Evolutionary conservation across 2,329 filamentous ascomycete species (phyloP).

Genomic region (Pestalotiopsis sp.): DNA sequence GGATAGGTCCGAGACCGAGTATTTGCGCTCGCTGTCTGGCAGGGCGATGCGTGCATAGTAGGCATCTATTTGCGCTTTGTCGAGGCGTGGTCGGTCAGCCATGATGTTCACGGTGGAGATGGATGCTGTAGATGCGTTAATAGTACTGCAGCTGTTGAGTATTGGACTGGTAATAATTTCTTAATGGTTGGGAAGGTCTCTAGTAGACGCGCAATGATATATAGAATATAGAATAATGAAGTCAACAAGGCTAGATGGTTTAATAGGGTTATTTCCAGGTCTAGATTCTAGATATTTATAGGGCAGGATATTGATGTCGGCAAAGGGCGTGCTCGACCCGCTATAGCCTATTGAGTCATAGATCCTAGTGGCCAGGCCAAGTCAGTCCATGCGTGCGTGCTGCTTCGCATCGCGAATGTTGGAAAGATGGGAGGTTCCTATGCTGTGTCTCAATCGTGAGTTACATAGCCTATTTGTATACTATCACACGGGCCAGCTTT

Average conservation of each 20-base stretch:
- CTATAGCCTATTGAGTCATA: not conserved
- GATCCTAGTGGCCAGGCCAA: not conserved
- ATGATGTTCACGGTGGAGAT: constrained; percentile 12
- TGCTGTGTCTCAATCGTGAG: too few relatives aligned
- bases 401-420: not conserved
- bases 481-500: not conserved
- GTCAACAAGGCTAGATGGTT: not conserved
- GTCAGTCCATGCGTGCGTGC: not conserved
- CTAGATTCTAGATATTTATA: not conserved
- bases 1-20: constrained; percentile 13
- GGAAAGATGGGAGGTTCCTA: not conserved
- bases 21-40: constrained; percentile 16
- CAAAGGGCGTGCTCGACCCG: not conserved
- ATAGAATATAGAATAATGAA: too few relatives aligned
- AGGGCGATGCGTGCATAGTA: constrained; percentile 26
- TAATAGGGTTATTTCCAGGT: too few relatives aligned
- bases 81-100: constrained; percentile 24
- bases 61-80: constrained; percentile 18
- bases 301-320: not conserved
- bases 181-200: not conserved
- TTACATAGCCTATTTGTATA: too few relatives aligned
- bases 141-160: not conserved
- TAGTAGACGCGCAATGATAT: not conserved
- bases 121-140: not conserved
- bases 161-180: too few relatives aligned